Percentiles rank a stretch among this genome's conserved stretches.
phyloP scores from a whole-genome alignment of 78 protist genomes.

The Mantamonas sphyraenae region DNA sequence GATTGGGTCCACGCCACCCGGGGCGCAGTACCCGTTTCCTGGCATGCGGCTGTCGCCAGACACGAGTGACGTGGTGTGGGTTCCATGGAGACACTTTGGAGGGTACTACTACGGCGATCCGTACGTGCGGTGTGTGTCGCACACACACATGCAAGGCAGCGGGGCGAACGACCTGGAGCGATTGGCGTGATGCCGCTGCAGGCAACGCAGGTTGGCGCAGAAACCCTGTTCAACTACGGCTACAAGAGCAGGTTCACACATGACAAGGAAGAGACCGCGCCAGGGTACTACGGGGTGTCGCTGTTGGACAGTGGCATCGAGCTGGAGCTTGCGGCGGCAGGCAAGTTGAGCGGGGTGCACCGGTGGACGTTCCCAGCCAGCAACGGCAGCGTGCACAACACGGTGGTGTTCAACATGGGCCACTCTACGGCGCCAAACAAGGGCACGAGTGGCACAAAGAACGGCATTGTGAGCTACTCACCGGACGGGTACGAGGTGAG shows the following conservation, averaged over 20 bases:
- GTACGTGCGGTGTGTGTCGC: no score
- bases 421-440: no score
- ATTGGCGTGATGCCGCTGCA: no score
- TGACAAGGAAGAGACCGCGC: not conserved
- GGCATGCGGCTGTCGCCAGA: constrained; percentile 8
- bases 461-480: no score
- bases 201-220: no score
- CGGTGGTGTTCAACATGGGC: no score
- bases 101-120: constrained; percentile 15
- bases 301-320: not conserved
- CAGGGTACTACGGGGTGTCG: constrained; percentile 11
- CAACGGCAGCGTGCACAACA: no score
- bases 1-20: not conserved
- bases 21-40: constrained; percentile 1
- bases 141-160: no score
- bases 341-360: not conserved
- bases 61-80: not conserved
- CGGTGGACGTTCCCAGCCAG: not conserved
- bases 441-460: no score
- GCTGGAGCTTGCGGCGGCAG: not conserved
- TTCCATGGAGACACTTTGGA: not conserved
- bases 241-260: not conserved
- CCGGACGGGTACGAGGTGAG: no score
- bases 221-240: not conserved
- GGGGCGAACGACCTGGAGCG: no score